Base-by-base conservation (phyloP, 2,329 filamentous ascomycete species). In the Tolypocladium paradoxum region DNA sequence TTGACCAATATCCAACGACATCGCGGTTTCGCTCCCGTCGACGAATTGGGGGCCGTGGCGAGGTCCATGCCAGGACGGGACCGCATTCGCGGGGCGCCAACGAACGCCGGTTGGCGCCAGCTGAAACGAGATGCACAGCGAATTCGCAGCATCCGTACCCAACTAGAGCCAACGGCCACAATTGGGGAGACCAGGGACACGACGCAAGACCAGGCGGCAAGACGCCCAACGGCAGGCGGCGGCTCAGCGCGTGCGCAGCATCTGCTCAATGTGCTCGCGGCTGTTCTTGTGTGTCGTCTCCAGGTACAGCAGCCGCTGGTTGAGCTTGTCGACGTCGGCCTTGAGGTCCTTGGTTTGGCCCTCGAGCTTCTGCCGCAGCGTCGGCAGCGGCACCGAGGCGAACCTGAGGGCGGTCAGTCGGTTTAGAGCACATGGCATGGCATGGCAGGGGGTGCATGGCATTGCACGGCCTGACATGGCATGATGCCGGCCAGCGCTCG, bases 251-350 rank as follows among this genome's bases (percentile, higher is more conserved):
- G 65, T 81, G 81, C 64, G 60, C 31, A 97, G 79, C 66, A 97
- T 92, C 70, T 90, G 87, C 67, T 96, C 87, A 61, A 97, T 86
- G 65, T 96, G 90, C 60, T 91, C 84, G 61, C 87, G 84, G 70
- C 90, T 96, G 65, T 97, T 99, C 75, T 95, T 90, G 67, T 90
- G 87, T 49, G 93, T 97, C 54, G 90, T 95, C 74, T 97, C 92
- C 46, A 97, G 77, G 66, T 96, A 97, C 62, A 92, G 83, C 62
- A 96, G 76, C 69, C 89, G 90, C 79, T 97, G 95, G 60, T 88
- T 84, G 58, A 97, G 73, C 58, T 85, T 86, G 40, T 87, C 78
- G 56, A 96, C 83, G 61, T 96, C 92, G 31, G 79, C 77, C 62
- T 90, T 86, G 57, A 92, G 73, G 51, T 85, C 83, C 63, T 85